phyloP scores from a whole-genome alignment of 805 yeast genomes.

The Zygosaccharomyces bisporus region DNA sequence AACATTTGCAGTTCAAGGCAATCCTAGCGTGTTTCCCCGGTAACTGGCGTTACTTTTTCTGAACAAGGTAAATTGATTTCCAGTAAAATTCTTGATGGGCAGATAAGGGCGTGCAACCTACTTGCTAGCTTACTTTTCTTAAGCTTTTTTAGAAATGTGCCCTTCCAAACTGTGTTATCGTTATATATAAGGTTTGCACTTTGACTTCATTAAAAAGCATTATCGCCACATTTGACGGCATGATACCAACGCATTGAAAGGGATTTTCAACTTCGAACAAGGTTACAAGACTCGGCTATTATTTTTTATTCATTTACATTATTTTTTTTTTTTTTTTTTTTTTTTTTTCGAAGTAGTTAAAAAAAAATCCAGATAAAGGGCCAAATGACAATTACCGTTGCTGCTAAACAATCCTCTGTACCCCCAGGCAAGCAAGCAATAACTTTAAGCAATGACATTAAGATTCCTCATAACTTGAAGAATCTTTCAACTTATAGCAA shows the following conservation, averaged over 20 bases:
- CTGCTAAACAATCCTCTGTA: constrained; percentile 3
- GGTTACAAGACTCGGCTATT: too few species aligned
- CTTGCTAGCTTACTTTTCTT: too few species aligned
- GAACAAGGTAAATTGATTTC: background rate
- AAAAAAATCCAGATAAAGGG: constrained; percentile 1
- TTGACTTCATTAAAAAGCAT: too few species aligned
- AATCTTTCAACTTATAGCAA: constrained; percentile 40
- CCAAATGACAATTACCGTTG: constrained; percentile 17
- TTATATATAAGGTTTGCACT: too few species aligned
- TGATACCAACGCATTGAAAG: too few species aligned
- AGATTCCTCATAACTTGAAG: constrained; percentile 20
- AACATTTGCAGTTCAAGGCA: background rate
- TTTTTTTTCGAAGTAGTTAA: background rate
- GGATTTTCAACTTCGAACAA: too few species aligned
- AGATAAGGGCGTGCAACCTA: background rate
- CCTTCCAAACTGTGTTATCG: too few species aligned
- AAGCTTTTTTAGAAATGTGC: too few species aligned
- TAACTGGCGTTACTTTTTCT: background rate
- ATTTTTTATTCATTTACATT: too few species aligned
- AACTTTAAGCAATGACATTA: constrained; percentile 15
- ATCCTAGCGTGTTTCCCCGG: background rate
- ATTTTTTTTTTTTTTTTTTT: background rate
- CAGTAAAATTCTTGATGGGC: background rate
- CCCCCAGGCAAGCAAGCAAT: constrained; percentile 1
- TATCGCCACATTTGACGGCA: too few species aligned